These are phyloP conservation scores for Heritiera littoralis DNA, from an alignment of 345 rosid genomes.

Conservation along the genomic window DNA sequence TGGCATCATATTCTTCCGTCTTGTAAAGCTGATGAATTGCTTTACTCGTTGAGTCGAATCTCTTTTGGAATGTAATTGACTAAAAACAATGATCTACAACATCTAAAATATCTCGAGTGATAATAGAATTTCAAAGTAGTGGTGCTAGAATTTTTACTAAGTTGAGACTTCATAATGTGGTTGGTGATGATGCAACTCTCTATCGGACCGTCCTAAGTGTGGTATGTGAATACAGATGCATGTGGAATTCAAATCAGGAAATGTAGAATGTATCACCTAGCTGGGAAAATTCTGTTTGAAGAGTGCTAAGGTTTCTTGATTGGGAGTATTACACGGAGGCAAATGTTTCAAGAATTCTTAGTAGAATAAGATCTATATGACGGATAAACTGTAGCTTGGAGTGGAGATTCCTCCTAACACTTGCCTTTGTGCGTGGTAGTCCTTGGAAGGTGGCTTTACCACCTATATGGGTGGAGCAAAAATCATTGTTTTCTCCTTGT, in stretches of 20 bases:
- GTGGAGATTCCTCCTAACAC: background rate
- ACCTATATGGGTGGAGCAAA: background rate
- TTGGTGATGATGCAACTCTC: background rate
- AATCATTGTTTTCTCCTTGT: background rate
- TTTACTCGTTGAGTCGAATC: background rate
- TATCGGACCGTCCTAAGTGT: background rate
- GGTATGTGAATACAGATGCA: background rate
- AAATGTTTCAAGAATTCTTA: background rate
- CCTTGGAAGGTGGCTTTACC: background rate
- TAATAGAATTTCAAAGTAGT: background rate
- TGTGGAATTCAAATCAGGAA: background rate
- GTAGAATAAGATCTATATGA: background rate
- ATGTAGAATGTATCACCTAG: too few relatives aligned
- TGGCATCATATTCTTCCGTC: background rate
- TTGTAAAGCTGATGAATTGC: slow-evolving; percentile 10
- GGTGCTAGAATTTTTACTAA: background rate
- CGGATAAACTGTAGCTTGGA: background rate
- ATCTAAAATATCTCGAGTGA: background rate
- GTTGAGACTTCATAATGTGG: slow-evolving; percentile 5
- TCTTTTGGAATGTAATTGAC: slow-evolving; percentile 9
- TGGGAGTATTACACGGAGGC: background rate
- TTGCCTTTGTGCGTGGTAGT: background rate
- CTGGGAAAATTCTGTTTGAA: background rate
- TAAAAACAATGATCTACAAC: background rate
- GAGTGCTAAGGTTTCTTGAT: background rate